Percentiles rank a stretch among this genome's conserved stretches.
Evolutionary conservation across 2,329 filamentous ascomycete species (phyloP).

Genomic region (Dissoconium aciculare): DNA sequence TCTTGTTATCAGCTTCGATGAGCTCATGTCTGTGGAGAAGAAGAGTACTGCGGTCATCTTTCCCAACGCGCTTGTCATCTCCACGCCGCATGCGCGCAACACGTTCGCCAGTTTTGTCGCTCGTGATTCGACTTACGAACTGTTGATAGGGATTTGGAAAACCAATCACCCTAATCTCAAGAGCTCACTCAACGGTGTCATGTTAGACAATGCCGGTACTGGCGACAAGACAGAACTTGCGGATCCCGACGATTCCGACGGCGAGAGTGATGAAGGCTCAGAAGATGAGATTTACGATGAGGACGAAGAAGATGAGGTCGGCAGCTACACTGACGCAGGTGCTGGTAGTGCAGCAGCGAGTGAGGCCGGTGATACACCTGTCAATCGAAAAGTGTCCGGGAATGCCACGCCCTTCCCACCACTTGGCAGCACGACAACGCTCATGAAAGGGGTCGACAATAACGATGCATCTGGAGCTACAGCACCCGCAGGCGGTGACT

Average conservation of each 20-base stretch:
- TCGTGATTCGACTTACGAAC: constrained; percentile 87
- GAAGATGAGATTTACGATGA: constrained; percentile 69
- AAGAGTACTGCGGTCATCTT: constrained; percentile 90
- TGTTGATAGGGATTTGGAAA: constrained; percentile 97
- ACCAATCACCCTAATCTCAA: constrained; percentile 83
- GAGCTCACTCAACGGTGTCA: constrained; percentile 79
- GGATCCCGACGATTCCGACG: constrained; percentile 41
- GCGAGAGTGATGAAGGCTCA: constrained; percentile 45
- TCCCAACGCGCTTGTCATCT: constrained; percentile 93
- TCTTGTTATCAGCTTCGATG: constrained; percentile 93
- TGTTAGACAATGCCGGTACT: constrained; percentile 57
- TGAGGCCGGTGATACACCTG: constrained; percentile 32
- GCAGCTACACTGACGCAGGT: constrained; percentile 45
- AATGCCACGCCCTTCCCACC: constrained; percentile 23
- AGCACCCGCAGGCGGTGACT: constrained; percentile 43
- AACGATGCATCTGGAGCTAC: constrained; percentile 27
- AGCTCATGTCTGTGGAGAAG: constrained; percentile 93
- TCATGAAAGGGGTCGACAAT: constrained; percentile 17
- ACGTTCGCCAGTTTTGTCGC: constrained; percentile 92
- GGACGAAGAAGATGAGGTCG: constrained; percentile 54
- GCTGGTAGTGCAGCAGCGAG: constrained; percentile 39
- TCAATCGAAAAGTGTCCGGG: constrained; percentile 59
- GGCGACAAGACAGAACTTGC: constrained; percentile 86
- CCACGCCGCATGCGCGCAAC: constrained; percentile 87
- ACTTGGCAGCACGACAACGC: constrained; percentile 26